Evolutionary conservation across 2,329 filamentous ascomycete genomes (phyloP), one percentile per base, ranked within the genome.

Genomic region (Sporothrix pallida): DNA sequence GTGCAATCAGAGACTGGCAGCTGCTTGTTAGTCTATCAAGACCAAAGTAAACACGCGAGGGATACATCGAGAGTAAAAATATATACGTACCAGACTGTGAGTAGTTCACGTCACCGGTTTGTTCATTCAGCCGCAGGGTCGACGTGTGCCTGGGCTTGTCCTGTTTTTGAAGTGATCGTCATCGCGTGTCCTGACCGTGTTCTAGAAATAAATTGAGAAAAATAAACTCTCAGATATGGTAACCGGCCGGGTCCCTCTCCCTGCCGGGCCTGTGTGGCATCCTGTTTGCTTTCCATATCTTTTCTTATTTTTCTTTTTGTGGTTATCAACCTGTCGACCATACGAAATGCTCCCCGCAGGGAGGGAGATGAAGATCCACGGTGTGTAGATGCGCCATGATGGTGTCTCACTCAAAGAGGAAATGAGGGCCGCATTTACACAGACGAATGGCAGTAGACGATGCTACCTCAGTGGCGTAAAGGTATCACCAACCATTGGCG

Each of bases 381-480:
- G 23, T 54, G 15, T 54, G 23, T 48, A 46, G 9, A n/a, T 15
- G 56, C 56, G 56, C 56, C 23, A 60, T 60, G 56, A 4, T 42
- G 58, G 58, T 42, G 20, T 48, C 23, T 10, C 23, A 23, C 46
- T 17, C 44, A 68, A 72, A 72, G 37, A 58, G 62, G 50, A 68
- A 72, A 72, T 56, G 48, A 69, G 48, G 31, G 67, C 67, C 67
- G 67, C 67, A 42, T 42, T 46, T 10, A 54, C 68, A 70, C n/a
- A 60, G 42, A 58, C 54, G 20, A 26, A 58, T 58, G 54, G 68
- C 68, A 58, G 52, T 42, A 17, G 54, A 12, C 56, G 15, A 60
- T 71, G 69, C 54, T 8, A 62, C 54, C n/a, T 42, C 20, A 52
- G 44, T 44, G 68, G 68, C 31, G 46, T 70, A 10, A 37, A 48